Evolutionary conservation across 305 asterid genomes (phyloP).

Genomic region (Plantago coronopus): DNA sequence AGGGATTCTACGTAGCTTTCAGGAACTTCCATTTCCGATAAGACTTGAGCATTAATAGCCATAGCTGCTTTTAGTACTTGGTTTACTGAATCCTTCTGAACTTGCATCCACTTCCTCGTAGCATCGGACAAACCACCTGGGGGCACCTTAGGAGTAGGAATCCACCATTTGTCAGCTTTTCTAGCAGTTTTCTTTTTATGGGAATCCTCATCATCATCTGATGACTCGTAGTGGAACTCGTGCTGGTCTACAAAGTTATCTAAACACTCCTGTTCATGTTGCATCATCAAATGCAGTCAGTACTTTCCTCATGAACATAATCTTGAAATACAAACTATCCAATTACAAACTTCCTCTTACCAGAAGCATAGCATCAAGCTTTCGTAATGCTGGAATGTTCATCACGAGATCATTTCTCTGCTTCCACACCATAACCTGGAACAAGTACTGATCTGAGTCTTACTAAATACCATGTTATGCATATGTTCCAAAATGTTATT

Average conservation of each 20-base stretch:
- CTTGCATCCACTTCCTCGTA: constrained; percentile 68
- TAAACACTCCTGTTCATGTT: constrained; percentile 58
- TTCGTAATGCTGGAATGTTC: constrained; percentile 82
- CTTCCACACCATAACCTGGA: constrained; percentile 52
- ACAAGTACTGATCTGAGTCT: not conserved
- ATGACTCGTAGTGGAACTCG: constrained; percentile 50
- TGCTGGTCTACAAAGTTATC: constrained; percentile 71
- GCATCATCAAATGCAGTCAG: not conserved
- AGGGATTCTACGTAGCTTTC: constrained; percentile 77
- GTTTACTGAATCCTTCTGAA: constrained; percentile 76
- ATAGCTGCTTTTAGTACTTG: constrained; percentile 96
- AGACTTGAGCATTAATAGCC: constrained; percentile 80
- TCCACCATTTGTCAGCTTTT: constrained; percentile 86
- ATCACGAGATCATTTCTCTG: constrained; percentile 71
- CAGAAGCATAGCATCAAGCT: constrained; percentile 77
- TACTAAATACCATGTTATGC: not conserved
- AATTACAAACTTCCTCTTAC: constrained; percentile 31
- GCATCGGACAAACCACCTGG: constrained; percentile 62
- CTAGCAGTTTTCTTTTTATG: constrained; percentile 23
- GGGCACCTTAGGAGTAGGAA: constrained; percentile 84
- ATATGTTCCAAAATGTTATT: not conserved
- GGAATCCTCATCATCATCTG: constrained; percentile 43
- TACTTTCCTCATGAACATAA: not conserved
- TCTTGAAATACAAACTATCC: not conserved
- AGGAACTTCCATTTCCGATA: constrained; percentile 75